phyloP scores from a whole-genome alignment of 192 early-diverging fungal genomes.

The Podila minutissima region DNA sequence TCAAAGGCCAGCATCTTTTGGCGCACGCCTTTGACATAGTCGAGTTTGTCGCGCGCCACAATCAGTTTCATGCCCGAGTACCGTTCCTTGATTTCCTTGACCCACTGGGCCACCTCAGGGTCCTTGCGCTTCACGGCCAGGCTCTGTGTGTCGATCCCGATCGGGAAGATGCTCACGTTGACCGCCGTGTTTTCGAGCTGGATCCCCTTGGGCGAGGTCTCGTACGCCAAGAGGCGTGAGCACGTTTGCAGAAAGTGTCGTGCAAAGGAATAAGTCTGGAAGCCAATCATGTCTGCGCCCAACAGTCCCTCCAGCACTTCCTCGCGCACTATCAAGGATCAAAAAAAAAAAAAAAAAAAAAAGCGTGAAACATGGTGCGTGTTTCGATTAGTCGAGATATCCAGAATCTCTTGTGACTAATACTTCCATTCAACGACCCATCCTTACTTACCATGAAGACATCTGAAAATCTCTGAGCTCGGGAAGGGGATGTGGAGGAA shows the following conservation, averaged over 20 bases:
- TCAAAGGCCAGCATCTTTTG: slow-evolving; percentile 96
- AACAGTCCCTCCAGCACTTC: slow-evolving; percentile 90
- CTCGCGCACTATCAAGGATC: slow-evolving; percentile 62
- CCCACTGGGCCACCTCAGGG: slow-evolving; percentile 78
- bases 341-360: neutral
- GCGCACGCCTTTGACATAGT: slow-evolving; percentile 94
- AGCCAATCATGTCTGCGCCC: slow-evolving; percentile 89
- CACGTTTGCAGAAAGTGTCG: slow-evolving; percentile 91
- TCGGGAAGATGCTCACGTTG: slow-evolving; percentile 92
- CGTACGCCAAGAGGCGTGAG: slow-evolving; percentile 87
- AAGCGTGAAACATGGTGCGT: too few species aligned
- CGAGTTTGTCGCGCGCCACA: slow-evolving; percentile 95
- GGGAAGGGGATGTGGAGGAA: slow-evolving; percentile 98
- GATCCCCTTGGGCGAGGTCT: slow-evolving; percentile 87
- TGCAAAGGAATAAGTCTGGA: slow-evolving; percentile 95
- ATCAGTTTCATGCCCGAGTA: slow-evolving; percentile 93
- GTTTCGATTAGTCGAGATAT: too few species aligned
- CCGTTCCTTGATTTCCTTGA: slow-evolving; percentile 79
- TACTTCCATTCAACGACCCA: too few species aligned
- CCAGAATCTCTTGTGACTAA: too few species aligned
- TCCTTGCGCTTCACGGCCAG: slow-evolving; percentile 79
- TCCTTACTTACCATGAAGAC: slow-evolving; percentile 77
- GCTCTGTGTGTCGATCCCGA: slow-evolving; percentile 84
- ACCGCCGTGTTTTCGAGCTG: slow-evolving; percentile 83
- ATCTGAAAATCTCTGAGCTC: slow-evolving; percentile 94